Evolutionary conservation across 2,329 filamentous ascomycete genomes (phyloP).

Genomic region (Beauveria australis): DNA sequence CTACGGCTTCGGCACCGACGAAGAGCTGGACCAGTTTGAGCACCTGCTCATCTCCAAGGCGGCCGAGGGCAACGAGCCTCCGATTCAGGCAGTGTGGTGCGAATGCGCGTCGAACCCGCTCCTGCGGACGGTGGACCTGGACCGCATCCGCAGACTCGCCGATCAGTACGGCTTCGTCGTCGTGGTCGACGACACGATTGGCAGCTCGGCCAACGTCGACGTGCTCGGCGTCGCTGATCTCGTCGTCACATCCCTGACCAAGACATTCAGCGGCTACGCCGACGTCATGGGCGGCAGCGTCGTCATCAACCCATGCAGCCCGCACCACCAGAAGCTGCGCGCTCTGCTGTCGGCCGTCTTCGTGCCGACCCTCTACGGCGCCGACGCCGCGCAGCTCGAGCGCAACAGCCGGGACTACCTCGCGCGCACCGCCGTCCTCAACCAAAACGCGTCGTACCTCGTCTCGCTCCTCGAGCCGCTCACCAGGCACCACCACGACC

Average conservation of each 20-base stretch:
- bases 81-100: constrained; percentile 15
- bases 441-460: constrained; percentile 36
- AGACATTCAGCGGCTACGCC: constrained; percentile 48
- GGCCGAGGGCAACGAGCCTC: constrained; percentile 34
- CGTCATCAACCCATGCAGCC: constrained; percentile 39
- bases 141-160: constrained; percentile 29
- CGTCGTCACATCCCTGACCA: constrained; percentile 46
- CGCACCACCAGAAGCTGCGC: constrained; percentile 29
- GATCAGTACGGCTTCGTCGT: constrained; percentile 37
- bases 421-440: constrained; percentile 28
- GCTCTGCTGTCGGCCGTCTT: constrained; percentile 17
- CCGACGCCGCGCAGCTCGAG: constrained; percentile 38
- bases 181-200: constrained; percentile 40
- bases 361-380: not conserved
- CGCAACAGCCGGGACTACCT: constrained; percentile 38
- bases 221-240: constrained; percentile 40
- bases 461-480: constrained; percentile 26
- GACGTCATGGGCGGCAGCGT: constrained; percentile 46
- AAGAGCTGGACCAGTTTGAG: constrained; percentile 37
- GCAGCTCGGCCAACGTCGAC: constrained; percentile 42
- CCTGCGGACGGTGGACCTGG: constrained; percentile 24
- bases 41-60: constrained; percentile 33
- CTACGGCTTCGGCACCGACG: constrained; percentile 34
- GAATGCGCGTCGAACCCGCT: constrained; percentile 22
- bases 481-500: constrained; percentile 16